Evolutionary conservation across 176 grass and related monocot genomes (phyloP).

Genomic region (Elymus sibiricus): DNA sequence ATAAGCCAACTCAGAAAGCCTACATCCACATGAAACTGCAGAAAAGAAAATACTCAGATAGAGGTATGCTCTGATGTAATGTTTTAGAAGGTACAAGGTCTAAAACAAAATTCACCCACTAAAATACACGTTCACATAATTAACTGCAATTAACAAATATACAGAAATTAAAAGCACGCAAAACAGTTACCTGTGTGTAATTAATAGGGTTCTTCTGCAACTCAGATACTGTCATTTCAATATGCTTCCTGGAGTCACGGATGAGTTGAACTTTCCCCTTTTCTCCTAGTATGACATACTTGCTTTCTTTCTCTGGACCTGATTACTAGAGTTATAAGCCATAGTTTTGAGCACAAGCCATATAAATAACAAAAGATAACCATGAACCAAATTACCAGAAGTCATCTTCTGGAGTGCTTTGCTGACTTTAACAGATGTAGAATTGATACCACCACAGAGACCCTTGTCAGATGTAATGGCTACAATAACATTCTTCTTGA

Average conservation of each 20-base stretch:
- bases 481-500: constrained; percentile 96
- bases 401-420: constrained; percentile 80
- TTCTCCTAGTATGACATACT: constrained; percentile 90
- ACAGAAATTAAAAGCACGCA: neutral
- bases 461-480: constrained; percentile 91
- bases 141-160: neutral
- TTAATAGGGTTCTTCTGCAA: constrained; percentile 91
- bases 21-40: neutral
- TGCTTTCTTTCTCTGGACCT: constrained; percentile 89
- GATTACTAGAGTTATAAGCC: constrained; percentile 4
- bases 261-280: constrained; percentile 91
- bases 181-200: constrained; percentile 75
- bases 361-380: neutral
- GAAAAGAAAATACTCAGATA: neutral
- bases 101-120: neutral
- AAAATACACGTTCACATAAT: neutral
- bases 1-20: neutral
- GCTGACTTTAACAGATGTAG: constrained; percentile 94
- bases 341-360: neutral
- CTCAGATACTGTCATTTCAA: constrained; percentile 63
- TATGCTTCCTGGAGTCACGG: constrained; percentile 67
- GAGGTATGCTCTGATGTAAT: neutral
- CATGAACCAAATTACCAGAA: constrained; percentile 51
- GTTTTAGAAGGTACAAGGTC: neutral
- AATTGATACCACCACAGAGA: constrained; percentile 95